Conservation (phyloP, 1,284 basidiomycete species). For the Malassezia sympodialis region DNA sequence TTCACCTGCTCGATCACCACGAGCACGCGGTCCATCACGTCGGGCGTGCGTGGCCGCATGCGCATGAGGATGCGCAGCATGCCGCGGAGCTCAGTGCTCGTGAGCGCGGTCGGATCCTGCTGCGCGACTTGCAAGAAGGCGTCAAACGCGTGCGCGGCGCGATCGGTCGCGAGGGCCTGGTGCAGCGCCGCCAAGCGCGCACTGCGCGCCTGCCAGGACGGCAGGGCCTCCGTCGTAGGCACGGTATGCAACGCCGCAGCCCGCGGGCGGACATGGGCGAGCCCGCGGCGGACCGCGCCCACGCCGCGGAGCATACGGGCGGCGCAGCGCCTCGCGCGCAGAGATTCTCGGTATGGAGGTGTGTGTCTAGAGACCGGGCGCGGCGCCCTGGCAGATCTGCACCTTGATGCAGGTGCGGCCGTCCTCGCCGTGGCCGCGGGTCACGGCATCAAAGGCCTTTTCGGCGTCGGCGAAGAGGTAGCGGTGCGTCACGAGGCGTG, state of each 20-base stretch:
- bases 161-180: not conserved
- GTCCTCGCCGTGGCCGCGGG: constrained; percentile 60
- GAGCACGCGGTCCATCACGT: constrained; percentile 3
- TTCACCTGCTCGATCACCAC: constrained; percentile 14
- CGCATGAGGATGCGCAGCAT: constrained; percentile 9
- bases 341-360: not conserved
- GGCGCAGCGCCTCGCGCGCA: not conserved
- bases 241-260: not conserved
- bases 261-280: not conserved
- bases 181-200: constrained; percentile 8
- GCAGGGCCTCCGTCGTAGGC: not conserved
- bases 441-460: constrained; percentile 54
- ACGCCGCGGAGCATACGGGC: not conserved
- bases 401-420: constrained; percentile 54
- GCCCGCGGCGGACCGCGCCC: not conserved
- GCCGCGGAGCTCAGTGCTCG: constrained; percentile 8
- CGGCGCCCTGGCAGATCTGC: constrained; percentile 47
- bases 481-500: constrained; percentile 55
- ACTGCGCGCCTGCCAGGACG: constrained; percentile 1
- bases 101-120: not conserved
- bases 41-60: not conserved
- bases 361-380: constrained; percentile 3
- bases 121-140: constrained; percentile 6
- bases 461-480: constrained; percentile 53
- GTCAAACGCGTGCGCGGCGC: constrained; percentile 4